A percentile compares a stretch with the other conserved stretches of the same genome.
Evolutionary conservation across 2,329 filamentous ascomycete species (phyloP).

Genomic region (Talaromyces albobiverticillius): DNA sequence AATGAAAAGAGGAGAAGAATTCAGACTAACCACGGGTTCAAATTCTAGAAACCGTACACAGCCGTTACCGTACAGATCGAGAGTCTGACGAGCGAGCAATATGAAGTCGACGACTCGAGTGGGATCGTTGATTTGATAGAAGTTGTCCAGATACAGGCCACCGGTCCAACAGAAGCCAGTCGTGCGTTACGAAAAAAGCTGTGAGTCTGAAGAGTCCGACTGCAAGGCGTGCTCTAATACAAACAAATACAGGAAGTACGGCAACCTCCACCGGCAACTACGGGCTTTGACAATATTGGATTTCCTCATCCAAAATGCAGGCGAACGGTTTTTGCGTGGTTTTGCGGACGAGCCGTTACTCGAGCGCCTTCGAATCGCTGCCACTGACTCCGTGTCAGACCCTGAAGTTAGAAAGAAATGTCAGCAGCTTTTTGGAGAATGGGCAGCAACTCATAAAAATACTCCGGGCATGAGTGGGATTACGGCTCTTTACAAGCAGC

Average conservation of each 20-base stretch:
- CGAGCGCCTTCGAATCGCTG: conserved; percentile 84
- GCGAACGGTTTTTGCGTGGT: conserved; percentile 76
- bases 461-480: conserved; percentile 77
- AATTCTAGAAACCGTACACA: conserved; percentile 74
- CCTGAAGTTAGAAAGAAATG: conserved; percentile 84
- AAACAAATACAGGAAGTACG: conserved; percentile 69
- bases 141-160: conserved; percentile 82
- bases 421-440: conserved; percentile 78
- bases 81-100: conserved; percentile 81
- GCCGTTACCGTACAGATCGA: conserved; percentile 92
- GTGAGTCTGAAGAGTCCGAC: conserved; percentile 38
- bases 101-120: conserved; percentile 85
- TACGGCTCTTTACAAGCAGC: conserved; percentile 70
- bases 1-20: neutral
- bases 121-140: conserved; percentile 94
- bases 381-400: conserved; percentile 80
- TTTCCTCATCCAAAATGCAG: conserved; percentile 91
- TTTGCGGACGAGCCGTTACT: conserved; percentile 90
- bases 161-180: conserved; percentile 83
- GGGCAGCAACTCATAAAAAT: conserved; percentile 77
- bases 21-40: neutral
- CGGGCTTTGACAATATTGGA: conserved; percentile 86
- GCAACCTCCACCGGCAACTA: conserved; percentile 87
- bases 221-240: neutral
- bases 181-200: conserved; percentile 95